These are phyloP conservation scores for Collybia mongolica DNA, from an alignment of 768 basidiomycete genomes.

Conservation along the genomic window DNA sequence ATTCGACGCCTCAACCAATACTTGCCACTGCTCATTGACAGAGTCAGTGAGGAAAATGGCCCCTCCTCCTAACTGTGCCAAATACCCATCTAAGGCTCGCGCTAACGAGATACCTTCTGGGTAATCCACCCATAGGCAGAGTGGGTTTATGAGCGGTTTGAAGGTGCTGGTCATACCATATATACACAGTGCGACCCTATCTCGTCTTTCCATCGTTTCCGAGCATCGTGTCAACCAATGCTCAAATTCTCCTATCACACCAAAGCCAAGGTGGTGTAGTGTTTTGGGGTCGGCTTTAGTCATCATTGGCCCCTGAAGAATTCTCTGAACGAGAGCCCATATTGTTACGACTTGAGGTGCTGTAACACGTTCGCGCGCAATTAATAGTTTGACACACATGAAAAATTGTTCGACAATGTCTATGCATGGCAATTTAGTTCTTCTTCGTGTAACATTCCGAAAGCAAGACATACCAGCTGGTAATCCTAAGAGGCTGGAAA, in stretches of 20 bases:
- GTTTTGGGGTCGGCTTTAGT: constrained; percentile 3
- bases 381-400: constrained; percentile 23
- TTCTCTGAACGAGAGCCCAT: constrained; percentile 25
- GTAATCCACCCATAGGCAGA: too few relatives aligned
- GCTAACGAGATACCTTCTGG: too few relatives aligned
- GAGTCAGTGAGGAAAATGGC: too few relatives aligned
- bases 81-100: too few relatives aligned
- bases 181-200: constrained; percentile 26
- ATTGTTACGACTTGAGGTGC: constrained; percentile 23
- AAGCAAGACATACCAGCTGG: constrained; percentile 19
- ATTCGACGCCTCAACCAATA: too few relatives aligned
- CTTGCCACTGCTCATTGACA: too few relatives aligned
- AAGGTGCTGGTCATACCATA: constrained; percentile 29
- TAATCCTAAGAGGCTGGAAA: constrained; percentile 20
- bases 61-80: too few relatives aligned
- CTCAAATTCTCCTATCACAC: constrained; percentile 24
- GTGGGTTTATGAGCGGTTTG: constrained; percentile 3
- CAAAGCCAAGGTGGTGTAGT: constrained; percentile 21
- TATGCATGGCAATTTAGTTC: constrained; percentile 3
- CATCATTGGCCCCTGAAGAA: constrained; percentile 15
- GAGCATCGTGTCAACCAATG: constrained; percentile 20
- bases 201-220: constrained; percentile 19
- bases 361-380: constrained; percentile 20
- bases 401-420: constrained; percentile 25
- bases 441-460: constrained; percentile 1